Base-by-base conservation (phyloP, 495 filamentous ascomycete species). In the Lichina pygmaea region DNA sequence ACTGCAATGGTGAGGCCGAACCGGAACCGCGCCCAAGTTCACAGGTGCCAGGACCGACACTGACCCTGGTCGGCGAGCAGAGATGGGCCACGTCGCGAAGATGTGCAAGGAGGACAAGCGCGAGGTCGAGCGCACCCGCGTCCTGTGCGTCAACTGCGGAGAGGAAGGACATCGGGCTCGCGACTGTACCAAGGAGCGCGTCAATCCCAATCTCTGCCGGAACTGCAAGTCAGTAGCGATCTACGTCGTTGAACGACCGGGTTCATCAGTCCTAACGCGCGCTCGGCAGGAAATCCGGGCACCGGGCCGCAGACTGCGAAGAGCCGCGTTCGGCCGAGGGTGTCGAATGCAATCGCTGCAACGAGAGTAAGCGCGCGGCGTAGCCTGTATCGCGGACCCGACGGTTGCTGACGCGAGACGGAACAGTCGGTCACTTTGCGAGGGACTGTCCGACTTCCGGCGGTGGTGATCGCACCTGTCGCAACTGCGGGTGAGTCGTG, bases 301-400 rank as follows among this genome's bases (percentile, higher is more conserved):
- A 82, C 49, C 64, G 59, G 12, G 60, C 70, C 10, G 54, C 62
- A 12, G 76, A 81, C 2, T 82, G 78, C 50, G 56, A 75, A 0
- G 65, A 91, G 57, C 80, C 81, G 30, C 77, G 75, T 32, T 75
- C 73, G 45, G 72, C 78, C 17, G 73, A 67, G 12, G 67, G 67
- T 44, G 73, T 91, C 4, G 82, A 93, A 57, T 94, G 86, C 57
- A 75, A 73, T 42, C 74, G 75, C 41, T 91, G 85, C 59, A 64
- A 67, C 34, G 65, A 78, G 58, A 68, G 78, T 81, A 62, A 51
- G 60, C 0, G 42, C 17, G 37, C 44, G 39, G n/a, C 10, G 9
- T 30, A 13, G 10, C 12, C 42, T 39, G 12, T 33, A 7, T 34
- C 15, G 30, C 32, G 15, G 49, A n/a, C 6, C 34, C 36, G 45